phyloP scores from a whole-genome alignment of 116 monocot genomes.

The Phalaenopsis hybrid region DNA sequence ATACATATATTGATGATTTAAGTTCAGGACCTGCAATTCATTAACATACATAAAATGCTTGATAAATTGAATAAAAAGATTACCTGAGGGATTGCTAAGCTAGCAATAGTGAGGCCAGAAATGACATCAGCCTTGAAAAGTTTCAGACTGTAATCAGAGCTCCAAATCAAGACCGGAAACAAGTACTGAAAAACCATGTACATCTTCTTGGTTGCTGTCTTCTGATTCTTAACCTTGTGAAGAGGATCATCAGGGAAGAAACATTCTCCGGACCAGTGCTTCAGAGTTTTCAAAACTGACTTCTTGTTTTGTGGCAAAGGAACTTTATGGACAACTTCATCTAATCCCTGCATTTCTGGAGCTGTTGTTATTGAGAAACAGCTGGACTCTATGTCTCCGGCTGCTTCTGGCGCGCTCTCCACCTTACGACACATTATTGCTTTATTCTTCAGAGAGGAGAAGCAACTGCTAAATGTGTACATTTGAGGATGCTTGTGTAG shows the following conservation, averaged over 20 bases:
- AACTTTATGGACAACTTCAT: slow-evolving; percentile 9
- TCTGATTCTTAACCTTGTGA: slow-evolving; percentile 40
- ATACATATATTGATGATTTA: too few species aligned
- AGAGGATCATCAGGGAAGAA: slow-evolving; percentile 59
- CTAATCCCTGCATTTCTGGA: too few species aligned
- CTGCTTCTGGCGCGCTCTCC: too few species aligned
- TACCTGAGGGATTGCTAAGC: slow-evolving; percentile 52
- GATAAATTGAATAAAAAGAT: neutral
- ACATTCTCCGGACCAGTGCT: slow-evolving; percentile 29
- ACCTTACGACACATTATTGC: too few species aligned
- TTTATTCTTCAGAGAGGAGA: too few species aligned
- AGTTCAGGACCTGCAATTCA: too few species aligned
- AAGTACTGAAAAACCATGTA: slow-evolving; percentile 36
- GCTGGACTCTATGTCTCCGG: too few species aligned
- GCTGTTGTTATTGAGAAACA: too few species aligned
- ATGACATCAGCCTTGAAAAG: slow-evolving; percentile 41
- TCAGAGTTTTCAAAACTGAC: slow-evolving; percentile 12
- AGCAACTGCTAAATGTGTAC: too few species aligned
- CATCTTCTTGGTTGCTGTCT: slow-evolving; percentile 15
- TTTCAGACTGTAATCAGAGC: slow-evolving; percentile 29
- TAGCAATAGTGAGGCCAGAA: slow-evolving; percentile 58
- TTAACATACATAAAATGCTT: too few species aligned
- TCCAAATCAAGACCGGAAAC: slow-evolving; percentile 52
- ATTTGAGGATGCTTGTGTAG: too few species aligned
- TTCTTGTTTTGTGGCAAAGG: slow-evolving; percentile 28